Evolutionary conservation across 305 asterid species (phyloP), one percentile per base, ranked within the genome.

Genomic region (Lippia alba): DNA sequence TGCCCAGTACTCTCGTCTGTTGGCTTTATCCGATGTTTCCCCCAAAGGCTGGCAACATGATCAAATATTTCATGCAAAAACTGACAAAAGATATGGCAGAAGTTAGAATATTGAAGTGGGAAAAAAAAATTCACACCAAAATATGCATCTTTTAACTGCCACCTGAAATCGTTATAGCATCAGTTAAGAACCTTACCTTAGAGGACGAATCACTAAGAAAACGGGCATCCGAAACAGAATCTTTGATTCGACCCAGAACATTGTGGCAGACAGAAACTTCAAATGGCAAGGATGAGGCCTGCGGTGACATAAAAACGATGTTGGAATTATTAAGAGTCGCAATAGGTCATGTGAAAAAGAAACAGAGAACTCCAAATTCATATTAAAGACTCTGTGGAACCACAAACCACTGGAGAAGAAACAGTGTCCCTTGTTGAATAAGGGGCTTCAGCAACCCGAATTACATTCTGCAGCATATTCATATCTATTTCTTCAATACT

Each of bases 1-100:
- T 80, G 86, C 80, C 75, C 75, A 41, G 67, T 78, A 64, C 66
- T 81, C 56, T 81, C 93, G 67, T 86, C 96, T 53, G 67, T 70
- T 24, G 79, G 72, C 76, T 80, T 87, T 56, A 71, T 79, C 36
- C 86, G 88, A 74, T 84, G 88, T 73, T 85, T 87, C 79, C 86
- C 77, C 98, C 98, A 95, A 71, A 77, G 85, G 75, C 71, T 71
- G 64, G 93, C 89, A 70, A 92, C 80, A 67, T 82, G 82, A 65
- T 83, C 80, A 79, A 95, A 89, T 76, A 89, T 82, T 75, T 80
- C 84, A 81, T 79, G 86, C 86, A 91, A 76, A 74, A 82, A 79
- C 91, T 89, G 88, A 79, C 48, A 77, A 33, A 59, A 69, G 60
- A 71, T 17, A 73, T 50, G 36, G 64, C 16, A 56, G 24, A 70